phyloP scores from a whole-genome alignment of 2,329 filamentous ascomycete species.

The Exophiala xenobiotica region DNA sequence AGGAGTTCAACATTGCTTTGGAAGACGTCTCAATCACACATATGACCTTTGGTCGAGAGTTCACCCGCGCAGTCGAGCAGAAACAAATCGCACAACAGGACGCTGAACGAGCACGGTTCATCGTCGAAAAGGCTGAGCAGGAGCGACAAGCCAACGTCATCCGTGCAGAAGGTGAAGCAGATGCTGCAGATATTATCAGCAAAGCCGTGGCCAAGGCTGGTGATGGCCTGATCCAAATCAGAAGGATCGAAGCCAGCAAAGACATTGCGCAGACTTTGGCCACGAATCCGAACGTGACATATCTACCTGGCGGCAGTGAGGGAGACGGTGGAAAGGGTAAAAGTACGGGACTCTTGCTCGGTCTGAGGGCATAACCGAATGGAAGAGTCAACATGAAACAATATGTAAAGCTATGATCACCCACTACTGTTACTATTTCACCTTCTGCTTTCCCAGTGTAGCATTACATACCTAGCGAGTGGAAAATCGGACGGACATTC shows the following conservation, averaged over 20 bases:
- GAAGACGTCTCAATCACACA: constrained; percentile 99
- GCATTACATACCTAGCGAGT: constrained; percentile 22
- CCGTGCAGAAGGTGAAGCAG: constrained; percentile 93
- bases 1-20: constrained; percentile 98
- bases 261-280: constrained; percentile 92
- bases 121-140: constrained; percentile 98
- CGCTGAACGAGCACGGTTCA: constrained; percentile 93
- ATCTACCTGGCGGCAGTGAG: constrained; percentile 71
- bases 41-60: constrained; percentile 99
- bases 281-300: constrained; percentile 91
- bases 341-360: constrained; percentile 66
- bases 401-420: neutral
- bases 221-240: constrained; percentile 90
- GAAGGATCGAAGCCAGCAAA: constrained; percentile 93
- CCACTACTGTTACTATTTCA: constrained; percentile 4
- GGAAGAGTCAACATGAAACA: neutral
- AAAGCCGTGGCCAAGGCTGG: constrained; percentile 91
- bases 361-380: constrained; percentile 44
- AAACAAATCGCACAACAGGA: constrained; percentile 99
- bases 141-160: constrained; percentile 98
- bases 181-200: constrained; percentile 92
- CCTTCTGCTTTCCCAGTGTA: constrained; percentile 15
- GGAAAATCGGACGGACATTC: constrained; percentile 17
- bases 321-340: constrained; percentile 59
- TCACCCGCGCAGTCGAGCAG: constrained; percentile 98